These are phyloP conservation scores for Pyrrhoderma noxium DNA, from an alignment of 1,284 basidiomycete genomes.

Conservation along the genomic window DNA sequence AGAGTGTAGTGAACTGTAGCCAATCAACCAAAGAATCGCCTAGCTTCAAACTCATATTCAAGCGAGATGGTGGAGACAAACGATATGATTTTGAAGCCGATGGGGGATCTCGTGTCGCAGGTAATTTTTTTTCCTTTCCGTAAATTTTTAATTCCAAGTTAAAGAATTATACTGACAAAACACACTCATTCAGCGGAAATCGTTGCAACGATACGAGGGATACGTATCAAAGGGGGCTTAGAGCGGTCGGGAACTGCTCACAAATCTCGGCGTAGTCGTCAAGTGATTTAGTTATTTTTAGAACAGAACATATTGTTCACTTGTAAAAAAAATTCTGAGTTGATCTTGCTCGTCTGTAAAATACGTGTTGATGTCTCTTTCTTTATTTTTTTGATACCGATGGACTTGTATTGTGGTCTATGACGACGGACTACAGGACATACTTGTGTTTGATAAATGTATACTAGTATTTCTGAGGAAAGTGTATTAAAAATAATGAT, in stretches of 20 bases:
- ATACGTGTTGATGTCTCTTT: too few relatives aligned
- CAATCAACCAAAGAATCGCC: slow-evolving; percentile 76
- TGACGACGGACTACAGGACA: too few relatives aligned
- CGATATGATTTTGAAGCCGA: slow-evolving; percentile 98
- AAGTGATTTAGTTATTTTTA: not conserved
- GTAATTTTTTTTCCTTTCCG: slow-evolving; percentile 36
- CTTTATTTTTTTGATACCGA: too few relatives aligned
- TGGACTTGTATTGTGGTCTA: too few relatives aligned
- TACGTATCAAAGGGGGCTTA: slow-evolving; percentile 11
- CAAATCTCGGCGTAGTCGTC: slow-evolving; percentile 12
- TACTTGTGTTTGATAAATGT: too few relatives aligned
- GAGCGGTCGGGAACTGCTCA: slow-evolving; percentile 12
- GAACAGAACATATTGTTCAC: too few relatives aligned
- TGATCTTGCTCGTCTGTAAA: too few relatives aligned
- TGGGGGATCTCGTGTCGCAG: slow-evolving; percentile 62
- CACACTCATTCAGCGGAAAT: slow-evolving; percentile 10
- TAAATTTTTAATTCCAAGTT: not conserved
- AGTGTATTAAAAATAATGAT: too few relatives aligned
- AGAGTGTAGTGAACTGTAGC: slow-evolving; percentile 77
- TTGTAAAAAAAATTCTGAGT: too few relatives aligned
- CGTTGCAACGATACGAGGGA: slow-evolving; percentile 14
- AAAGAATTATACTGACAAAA: not conserved
- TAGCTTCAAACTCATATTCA: slow-evolving; percentile 80
- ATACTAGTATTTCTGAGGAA: too few relatives aligned
- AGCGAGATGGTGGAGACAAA: slow-evolving; percentile 71